phyloP scores from a whole-genome alignment of 106 monocot species.

The Dioscorea zingiberensis region DNA sequence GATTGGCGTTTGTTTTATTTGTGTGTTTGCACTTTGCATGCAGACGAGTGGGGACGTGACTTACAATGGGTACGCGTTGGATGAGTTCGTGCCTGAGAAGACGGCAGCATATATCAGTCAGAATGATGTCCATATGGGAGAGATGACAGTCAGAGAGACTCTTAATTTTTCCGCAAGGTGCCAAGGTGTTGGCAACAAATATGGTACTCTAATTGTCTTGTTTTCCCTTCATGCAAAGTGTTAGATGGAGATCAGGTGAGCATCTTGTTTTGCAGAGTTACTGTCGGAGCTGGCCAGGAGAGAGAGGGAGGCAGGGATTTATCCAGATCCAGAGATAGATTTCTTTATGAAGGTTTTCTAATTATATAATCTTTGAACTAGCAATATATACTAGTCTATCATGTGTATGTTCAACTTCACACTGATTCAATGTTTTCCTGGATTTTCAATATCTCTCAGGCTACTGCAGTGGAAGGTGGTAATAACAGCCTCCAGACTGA shows the following conservation, averaged over 20 bases:
- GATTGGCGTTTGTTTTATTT: no score
- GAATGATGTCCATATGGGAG: conserved; percentile 60
- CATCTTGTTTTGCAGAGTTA: not conserved
- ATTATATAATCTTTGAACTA: not conserved
- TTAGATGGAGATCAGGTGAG: no score
- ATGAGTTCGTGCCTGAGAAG: conserved; percentile 74
- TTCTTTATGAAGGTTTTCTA: not conserved
- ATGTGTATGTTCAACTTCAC: no score
- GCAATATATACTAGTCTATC: no score
- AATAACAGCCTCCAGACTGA: not conserved
- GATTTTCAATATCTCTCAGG: not conserved
- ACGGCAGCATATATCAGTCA: conserved; percentile 83
- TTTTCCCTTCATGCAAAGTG: no score
- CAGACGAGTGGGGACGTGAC: conserved; percentile 48
- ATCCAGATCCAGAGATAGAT: not conserved
- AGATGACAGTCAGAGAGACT: conserved; percentile 79
- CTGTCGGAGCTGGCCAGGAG: not conserved
- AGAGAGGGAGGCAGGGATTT: not conserved
- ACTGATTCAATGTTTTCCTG: not conserved
- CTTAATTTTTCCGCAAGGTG: conserved; percentile 69
- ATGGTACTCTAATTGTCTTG: conserved; percentile 24
- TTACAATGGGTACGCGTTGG: conserved; percentile 53
- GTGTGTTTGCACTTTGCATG: not conserved
- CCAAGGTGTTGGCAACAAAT: conserved; percentile 59
- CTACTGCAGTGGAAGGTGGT: conserved; percentile 1